These are phyloP conservation scores for Tulasnella sp. DNA, from an alignment of 768 basidiomycete genomes.

Conservation along the genomic window DNA sequence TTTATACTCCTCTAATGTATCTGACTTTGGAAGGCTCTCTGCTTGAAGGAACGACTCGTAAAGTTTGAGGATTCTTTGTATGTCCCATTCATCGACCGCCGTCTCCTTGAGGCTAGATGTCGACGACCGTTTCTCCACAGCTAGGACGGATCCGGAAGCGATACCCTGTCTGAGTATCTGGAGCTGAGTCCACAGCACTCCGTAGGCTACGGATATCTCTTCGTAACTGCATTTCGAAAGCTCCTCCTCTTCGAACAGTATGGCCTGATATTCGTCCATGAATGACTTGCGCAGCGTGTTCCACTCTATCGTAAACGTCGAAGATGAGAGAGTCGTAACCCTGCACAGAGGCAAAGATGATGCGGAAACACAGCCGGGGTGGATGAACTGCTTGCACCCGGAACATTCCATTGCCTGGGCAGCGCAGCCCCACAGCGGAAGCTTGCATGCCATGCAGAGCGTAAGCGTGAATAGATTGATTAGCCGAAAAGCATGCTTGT, in stretches of 20 bases:
- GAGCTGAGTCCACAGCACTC: constrained; percentile 62
- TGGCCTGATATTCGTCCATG: constrained; percentile 48
- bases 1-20: constrained; percentile 49
- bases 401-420: constrained; percentile 63
- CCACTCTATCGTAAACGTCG: constrained; percentile 53
- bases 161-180: constrained; percentile 66
- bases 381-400: constrained; percentile 59
- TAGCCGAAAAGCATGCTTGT: constrained; percentile 52
- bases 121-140: constrained; percentile 43
- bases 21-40: constrained; percentile 45
- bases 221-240: constrained; percentile 56
- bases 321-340: constrained; percentile 42
- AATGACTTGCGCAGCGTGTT: constrained; percentile 56
- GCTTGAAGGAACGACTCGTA: constrained; percentile 53
- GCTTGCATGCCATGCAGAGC: constrained; percentile 62
- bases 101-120: constrained; percentile 38
- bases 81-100: constrained; percentile 53
- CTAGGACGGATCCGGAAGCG: constrained; percentile 55
- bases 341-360: constrained; percentile 44
- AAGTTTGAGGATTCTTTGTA: constrained; percentile 51
- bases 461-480: constrained; percentile 70
- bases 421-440: constrained; percentile 69
- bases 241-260: constrained; percentile 46
- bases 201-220: constrained; percentile 60
- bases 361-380: constrained; percentile 48